Evolutionary conservation across 1,284 basidiomycete species (phyloP).

Genomic region (Porodaedalea pini): DNA sequence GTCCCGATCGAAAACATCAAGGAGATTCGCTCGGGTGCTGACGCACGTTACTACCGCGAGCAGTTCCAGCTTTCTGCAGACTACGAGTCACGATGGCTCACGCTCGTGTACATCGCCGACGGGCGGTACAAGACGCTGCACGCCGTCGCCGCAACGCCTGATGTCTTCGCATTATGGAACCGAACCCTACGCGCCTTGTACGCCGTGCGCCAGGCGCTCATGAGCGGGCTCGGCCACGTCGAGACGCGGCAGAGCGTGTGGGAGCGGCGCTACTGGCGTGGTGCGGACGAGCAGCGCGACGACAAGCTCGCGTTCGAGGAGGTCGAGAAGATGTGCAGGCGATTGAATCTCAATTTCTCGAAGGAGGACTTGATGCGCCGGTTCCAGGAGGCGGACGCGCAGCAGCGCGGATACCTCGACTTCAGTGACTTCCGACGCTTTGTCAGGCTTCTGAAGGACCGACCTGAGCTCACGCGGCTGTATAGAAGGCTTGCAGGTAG

Average conservation of each 20-base stretch:
- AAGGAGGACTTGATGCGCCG: constrained; percentile 57
- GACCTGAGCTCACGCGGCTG: constrained; percentile 75
- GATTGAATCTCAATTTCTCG: constrained; percentile 71
- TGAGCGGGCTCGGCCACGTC: constrained; percentile 61
- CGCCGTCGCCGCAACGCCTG: constrained; percentile 72
- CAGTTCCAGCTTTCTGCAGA: constrained; percentile 66
- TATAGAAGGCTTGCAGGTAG: constrained; percentile 51
- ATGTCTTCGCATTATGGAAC: constrained; percentile 70
- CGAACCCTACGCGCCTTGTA: constrained; percentile 56
- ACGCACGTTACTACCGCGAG: constrained; percentile 76
- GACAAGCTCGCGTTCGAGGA: constrained; percentile 71
- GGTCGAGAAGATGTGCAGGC: constrained; percentile 70
- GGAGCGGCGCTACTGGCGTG: constrained; percentile 83
- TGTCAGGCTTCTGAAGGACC: constrained; percentile 79
- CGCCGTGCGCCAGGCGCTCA: constrained; percentile 61
- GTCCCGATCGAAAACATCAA: constrained; percentile 90
- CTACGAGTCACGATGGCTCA: constrained; percentile 70
- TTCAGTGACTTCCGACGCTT: constrained; percentile 84
- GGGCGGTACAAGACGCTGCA: constrained; percentile 90
- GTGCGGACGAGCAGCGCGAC: constrained; percentile 59
- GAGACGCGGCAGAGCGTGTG: constrained; percentile 71
- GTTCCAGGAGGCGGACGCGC: constrained; percentile 74
- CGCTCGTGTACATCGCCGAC: constrained; percentile 73
- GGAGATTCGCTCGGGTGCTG: constrained; percentile 79
- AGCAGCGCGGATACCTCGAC: constrained; percentile 68